Base-by-base conservation (phyloP, 2,329 filamentous ascomycete species). In the Fusarium temperatum region DNA sequence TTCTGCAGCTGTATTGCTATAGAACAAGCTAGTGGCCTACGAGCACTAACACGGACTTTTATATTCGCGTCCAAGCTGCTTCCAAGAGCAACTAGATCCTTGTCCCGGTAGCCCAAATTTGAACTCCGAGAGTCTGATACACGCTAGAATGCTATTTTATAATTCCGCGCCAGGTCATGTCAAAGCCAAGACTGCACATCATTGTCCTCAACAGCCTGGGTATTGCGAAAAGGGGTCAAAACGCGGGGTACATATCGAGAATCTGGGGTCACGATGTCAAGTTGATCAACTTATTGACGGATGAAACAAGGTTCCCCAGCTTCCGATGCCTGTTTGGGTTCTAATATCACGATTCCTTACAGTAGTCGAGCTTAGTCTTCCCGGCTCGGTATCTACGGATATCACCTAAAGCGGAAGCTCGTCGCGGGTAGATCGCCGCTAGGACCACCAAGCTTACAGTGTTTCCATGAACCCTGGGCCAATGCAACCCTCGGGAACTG, bases 71-170 rank as follows among this genome's bases (percentile, higher is more conserved):
- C 30, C 22, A 51, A 35, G 48, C 11, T 51, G 48, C 3, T 32
- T 7, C 8, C 22, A 35, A 35, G 1, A 35, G 3, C 30, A 6
- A 12, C 2, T 24, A 0, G 3, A 51, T 6, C 17, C 30, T 6
- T 35, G 22, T 10, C n/a, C 30, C 2, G 8, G 17, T 3, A 51
- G 12, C 6, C 48, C 17, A 51, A 22, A 35, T 35, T 7, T 35
- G 48, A 15, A 20, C 12, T 35, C 30, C 30, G 30, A 51, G 12
- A 35, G 7, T 35, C 22, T 51, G 12, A 1, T 20, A 24, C 17
- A 15, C 30, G 22, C 30, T 51, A 51, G 22, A 24, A 11, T 24
- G 48, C 0, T 8, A 51, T 24, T 51, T 51, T 24, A 22, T 51
- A 51, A 35, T 2, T 20, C 30, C 30, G 48, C 2, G 6, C 30